These are phyloP conservation scores for Nemania sp. DNA, from an alignment of 2,329 filamentous ascomycete genomes.

Conservation along the genomic window DNA sequence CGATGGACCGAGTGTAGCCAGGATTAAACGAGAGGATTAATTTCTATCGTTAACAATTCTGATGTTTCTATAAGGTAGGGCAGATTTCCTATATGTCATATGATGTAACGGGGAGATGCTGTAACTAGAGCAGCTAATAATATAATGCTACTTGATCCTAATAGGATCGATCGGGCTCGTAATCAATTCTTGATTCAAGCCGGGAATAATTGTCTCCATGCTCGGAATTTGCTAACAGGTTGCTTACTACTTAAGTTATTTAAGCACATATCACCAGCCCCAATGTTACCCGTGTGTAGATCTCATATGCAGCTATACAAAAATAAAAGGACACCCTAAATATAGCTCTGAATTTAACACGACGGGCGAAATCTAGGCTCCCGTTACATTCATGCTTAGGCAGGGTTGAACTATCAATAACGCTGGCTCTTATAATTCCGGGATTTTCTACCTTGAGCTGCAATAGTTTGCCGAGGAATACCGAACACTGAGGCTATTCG, in stretches of 20 bases:
- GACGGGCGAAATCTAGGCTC: neutral
- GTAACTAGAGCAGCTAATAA: no score
- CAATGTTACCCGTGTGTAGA: neutral
- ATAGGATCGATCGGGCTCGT: no score
- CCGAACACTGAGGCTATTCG: neutral
- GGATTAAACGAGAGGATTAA: no score
- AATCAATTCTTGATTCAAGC: no score
- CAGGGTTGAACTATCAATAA: neutral
- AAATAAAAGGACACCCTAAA: neutral
- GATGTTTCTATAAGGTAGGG: no score
- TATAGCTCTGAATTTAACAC: neutral
- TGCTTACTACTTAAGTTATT: no score
- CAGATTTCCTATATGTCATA: no score
- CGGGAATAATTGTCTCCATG: neutral
- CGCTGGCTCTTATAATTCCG: neutral
- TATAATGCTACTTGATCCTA: no score
- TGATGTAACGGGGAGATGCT: no score
- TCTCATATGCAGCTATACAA: neutral
- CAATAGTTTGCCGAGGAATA: neutral
- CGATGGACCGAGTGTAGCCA: no score
- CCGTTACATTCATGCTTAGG: neutral
- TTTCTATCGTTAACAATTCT: no score
- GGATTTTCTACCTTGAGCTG: neutral
- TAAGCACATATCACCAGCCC: neutral
- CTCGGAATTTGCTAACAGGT: neutral